Conservation (phyloP, 2,329 filamentous ascomycete species). For the Escovopsis sp. region DNA sequence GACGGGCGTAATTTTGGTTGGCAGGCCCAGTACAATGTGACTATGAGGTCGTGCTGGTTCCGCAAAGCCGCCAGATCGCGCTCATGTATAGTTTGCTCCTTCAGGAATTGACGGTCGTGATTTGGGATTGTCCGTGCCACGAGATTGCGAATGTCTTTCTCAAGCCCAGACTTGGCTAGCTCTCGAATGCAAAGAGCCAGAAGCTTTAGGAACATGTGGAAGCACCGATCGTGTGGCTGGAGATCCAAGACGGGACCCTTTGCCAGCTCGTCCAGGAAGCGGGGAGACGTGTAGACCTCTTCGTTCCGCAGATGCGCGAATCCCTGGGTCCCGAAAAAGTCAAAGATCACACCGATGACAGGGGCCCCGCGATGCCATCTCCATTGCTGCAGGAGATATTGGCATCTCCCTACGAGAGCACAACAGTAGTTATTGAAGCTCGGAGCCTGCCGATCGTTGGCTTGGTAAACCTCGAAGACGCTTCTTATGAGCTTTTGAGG, state of each 20-base stretch:
- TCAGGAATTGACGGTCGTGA: slow-evolving; percentile 47
- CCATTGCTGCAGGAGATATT: slow-evolving; percentile 49
- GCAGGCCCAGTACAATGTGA: slow-evolving; percentile 49
- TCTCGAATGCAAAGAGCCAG: slow-evolving; percentile 40
- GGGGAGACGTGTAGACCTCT: slow-evolving; percentile 43
- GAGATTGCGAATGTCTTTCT: slow-evolving; percentile 45
- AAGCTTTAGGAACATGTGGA: slow-evolving; percentile 53
- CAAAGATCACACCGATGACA: slow-evolving; percentile 46
- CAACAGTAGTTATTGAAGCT: slow-evolving; percentile 53
- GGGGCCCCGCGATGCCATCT: slow-evolving; percentile 44
- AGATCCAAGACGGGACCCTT: slow-evolving; percentile 30
- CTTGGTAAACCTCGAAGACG: slow-evolving; percentile 42
- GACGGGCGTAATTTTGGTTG: slow-evolving; percentile 38
- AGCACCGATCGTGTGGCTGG: slow-evolving; percentile 43
- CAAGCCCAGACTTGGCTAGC: slow-evolving; percentile 28
- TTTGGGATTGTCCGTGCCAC: slow-evolving; percentile 48
- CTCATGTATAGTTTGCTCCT: slow-evolving; percentile 43
- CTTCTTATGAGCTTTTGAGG: slow-evolving; percentile 40
- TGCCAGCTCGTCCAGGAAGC: slow-evolving; percentile 42
- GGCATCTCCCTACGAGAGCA: slow-evolving; percentile 42
- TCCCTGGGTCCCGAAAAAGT: slow-evolving; percentile 50
- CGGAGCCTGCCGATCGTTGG: slow-evolving; percentile 37
- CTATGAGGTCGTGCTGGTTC: slow-evolving; percentile 55
- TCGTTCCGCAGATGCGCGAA: slow-evolving; percentile 50
- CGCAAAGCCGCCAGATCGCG: slow-evolving; percentile 47